Conservation (phyloP, 768 basidiomycete species). For the Tulasnella sp. region DNA sequence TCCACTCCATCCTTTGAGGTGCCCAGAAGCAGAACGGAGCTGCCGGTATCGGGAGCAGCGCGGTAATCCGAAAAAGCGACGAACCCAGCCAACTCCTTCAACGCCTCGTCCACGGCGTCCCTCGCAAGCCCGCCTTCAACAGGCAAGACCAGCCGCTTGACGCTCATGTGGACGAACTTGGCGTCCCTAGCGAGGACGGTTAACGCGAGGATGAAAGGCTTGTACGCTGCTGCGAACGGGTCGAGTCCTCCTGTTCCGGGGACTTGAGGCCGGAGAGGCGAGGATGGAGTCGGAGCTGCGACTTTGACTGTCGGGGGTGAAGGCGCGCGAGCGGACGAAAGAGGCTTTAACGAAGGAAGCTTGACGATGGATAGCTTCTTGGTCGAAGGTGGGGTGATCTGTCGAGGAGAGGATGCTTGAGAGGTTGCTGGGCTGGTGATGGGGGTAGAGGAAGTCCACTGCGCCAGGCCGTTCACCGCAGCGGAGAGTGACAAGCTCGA, state of each 20-base stretch:
- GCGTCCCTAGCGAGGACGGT: conserved; percentile 56
- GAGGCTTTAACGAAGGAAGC: conserved; percentile 16
- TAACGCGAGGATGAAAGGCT: conserved; percentile 52
- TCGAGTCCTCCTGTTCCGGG: not conserved
- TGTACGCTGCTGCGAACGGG: not conserved
- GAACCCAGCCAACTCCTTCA: conserved; percentile 58
- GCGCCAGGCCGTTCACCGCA: not conserved
- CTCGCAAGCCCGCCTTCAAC: conserved; percentile 50
- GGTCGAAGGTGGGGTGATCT: conserved; percentile 22
- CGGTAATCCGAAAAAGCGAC: conserved; percentile 51
- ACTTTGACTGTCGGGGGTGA: conserved; percentile 31
- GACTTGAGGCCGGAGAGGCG: not conserved
- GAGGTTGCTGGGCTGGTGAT: not conserved
- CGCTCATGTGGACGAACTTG: conserved; percentile 55
- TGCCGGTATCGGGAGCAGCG: not conserved
- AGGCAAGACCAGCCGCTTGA: conserved; percentile 61
- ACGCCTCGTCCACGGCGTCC: conserved; percentile 78
- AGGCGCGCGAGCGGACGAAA: conserved; percentile 6
- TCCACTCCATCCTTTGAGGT: not conserved
- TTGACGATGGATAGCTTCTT: conserved; percentile 36
- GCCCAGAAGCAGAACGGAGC: conserved; percentile 35
- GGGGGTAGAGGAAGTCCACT: not conserved
- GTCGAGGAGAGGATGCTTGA: conserved; percentile 11
- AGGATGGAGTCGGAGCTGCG: conserved; percentile 1
- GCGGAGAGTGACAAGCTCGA: not conserved